Conservation (phyloP, 2,329 filamentous ascomycete species). For the Xylariaceae sp. region DNA sequence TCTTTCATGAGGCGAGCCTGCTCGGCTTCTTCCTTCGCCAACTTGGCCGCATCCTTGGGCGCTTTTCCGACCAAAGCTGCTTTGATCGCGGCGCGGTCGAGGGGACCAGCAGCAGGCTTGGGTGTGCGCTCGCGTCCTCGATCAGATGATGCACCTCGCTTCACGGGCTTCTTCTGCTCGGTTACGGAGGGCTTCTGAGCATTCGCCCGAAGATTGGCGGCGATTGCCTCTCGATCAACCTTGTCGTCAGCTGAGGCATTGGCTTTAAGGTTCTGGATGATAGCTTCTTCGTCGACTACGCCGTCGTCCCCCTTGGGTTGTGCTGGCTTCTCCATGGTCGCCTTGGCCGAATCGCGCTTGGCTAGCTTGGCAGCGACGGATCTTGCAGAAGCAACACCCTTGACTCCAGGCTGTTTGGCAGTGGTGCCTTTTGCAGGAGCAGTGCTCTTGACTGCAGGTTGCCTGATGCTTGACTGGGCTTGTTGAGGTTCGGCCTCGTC, state of each 20-base stretch:
- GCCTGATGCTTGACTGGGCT: neutral
- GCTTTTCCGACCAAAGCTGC: neutral
- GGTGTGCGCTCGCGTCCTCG: neutral
- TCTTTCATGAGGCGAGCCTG: neutral
- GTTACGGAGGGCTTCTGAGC: neutral
- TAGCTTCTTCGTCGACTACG: neutral
- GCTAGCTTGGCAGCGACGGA: neutral
- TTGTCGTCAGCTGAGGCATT: neutral
- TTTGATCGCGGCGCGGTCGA: neutral
- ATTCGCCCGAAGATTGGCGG: slow-evolving; percentile 2
- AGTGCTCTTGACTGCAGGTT: neutral
- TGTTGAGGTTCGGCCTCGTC: neutral
- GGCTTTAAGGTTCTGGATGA: neutral
- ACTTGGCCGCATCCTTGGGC: neutral
- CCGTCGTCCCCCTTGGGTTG: neutral
- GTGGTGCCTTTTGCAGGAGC: neutral
- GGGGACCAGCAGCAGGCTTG: neutral
- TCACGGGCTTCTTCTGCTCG: neutral
- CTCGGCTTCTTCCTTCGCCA: neutral
- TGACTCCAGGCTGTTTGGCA: neutral
- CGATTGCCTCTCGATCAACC: neutral
- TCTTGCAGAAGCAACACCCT: neutral
- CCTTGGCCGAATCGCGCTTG: neutral
- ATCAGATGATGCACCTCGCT: neutral
- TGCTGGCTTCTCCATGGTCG: neutral